A percentile compares a stretch with the other conserved stretches of the same genome.
Conservation (phyloP, 495 filamentous ascomycete species). For the Niebla homalea region DNA sequence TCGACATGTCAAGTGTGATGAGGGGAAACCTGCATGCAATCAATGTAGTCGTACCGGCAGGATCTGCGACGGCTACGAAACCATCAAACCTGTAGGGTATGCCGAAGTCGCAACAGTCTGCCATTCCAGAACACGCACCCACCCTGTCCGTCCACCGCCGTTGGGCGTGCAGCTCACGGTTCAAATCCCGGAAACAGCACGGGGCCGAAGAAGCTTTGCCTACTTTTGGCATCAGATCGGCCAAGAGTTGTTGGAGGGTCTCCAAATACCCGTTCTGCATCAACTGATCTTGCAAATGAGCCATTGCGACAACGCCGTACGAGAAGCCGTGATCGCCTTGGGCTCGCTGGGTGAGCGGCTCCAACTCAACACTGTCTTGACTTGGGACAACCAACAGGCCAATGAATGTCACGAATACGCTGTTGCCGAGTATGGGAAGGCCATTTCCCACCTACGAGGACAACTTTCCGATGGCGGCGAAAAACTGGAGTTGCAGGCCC, state of each 20-base stretch:
- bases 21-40: conserved; percentile 41
- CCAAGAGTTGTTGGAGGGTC: background rate
- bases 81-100: background rate
- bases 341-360: conserved; percentile 9
- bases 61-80: conserved; percentile 32
- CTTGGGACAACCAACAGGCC: conserved; percentile 1
- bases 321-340: conserved; percentile 13
- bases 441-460: conserved; percentile 8
- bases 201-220: conserved; percentile 10
- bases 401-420: conserved; percentile 12
- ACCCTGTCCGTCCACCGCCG: background rate
- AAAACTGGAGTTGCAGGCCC: conserved; percentile 23
- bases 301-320: conserved; percentile 9
- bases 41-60: conserved; percentile 39
- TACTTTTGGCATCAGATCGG: conserved; percentile 6
- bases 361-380: background rate
- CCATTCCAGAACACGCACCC: too few relatives aligned
- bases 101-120: background rate
- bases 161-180: background rate
- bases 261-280: background rate
- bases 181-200: background rate
- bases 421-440: conserved; percentile 10
- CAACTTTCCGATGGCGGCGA: conserved; percentile 6
- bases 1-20: conserved; percentile 53
- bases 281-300: conserved; percentile 16